Base-by-base conservation (phyloP, 2,329 filamentous ascomycete genomes). In the Aspergillus pseudoviridinutans region DNA sequence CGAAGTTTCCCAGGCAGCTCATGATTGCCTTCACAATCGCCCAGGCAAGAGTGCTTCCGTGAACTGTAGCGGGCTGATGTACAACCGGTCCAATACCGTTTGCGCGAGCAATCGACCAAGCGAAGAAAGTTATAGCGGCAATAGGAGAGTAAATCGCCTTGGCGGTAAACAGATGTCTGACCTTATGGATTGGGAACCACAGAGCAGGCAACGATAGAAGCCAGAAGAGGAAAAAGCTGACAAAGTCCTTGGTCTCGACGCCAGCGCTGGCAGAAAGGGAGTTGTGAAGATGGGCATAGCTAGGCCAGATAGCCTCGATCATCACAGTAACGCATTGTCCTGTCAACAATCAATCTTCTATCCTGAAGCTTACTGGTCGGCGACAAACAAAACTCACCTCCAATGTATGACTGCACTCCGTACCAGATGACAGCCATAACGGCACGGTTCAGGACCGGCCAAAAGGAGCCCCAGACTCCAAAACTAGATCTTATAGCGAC, bases 351-450 rank as follows among this genome's bases (percentile, higher is more conserved):
- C 20, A 55, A 41, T 12, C 54, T 50, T 50, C 27, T 47, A 14
- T 47, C 12, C 22, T 17, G 14, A 35, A 6, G 12, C 32, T 38
- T 38, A 17, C 32, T 38, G 32, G 32, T 5, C 9, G 4, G 47
- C 29, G 24, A 10, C n/a, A 44, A 28, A 44, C 10, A n/a, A n/a
- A 27, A 17, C 70, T 54, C 74, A 66, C 83, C 82, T 65, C 92
- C 92, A 61, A 96, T 95, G 78, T 91, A 96, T 5, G 64, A 61
- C 56, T 27, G 70, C 9, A 95, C 90, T 51, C 90, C 90, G 61
- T 92, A 93, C 91, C 91, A 95, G 60, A 95, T 85, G 64, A 90
- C 92, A 1, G 90, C 88, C 83, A 95, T 92, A 6, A 86, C 90
- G n/a, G 90, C 89, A 46, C 92, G 85, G 69, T 96, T 96, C 64